A percentile compares a stretch with the other conserved stretches of the same genome.
These are phyloP conservation scores for Pueraria montana DNA, from an alignment of 306 rosid species.

Conservation along the genomic window DNA sequence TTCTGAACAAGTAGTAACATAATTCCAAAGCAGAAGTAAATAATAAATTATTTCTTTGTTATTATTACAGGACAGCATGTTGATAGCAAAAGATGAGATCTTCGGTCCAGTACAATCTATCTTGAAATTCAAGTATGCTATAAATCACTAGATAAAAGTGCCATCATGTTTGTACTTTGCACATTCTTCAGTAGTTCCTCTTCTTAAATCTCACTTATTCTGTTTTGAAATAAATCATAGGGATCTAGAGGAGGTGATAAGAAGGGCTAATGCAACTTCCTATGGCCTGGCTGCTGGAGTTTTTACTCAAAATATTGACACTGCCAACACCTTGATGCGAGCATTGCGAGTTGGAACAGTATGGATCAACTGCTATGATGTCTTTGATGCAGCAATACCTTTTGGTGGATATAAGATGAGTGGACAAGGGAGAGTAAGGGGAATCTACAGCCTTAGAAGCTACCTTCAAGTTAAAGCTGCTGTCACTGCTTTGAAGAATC, in stretches of 20 bases:
- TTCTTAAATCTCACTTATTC: not conserved
- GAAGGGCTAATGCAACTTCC: slow-evolving; percentile 67
- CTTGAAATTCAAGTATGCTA: slow-evolving; percentile 71
- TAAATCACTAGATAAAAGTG: slow-evolving; percentile 16
- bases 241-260: slow-evolving; percentile 74
- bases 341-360: slow-evolving; percentile 80
- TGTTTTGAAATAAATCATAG: slow-evolving; percentile 51
- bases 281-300: slow-evolving; percentile 95
- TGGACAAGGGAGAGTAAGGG: slow-evolving; percentile 80
- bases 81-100: slow-evolving; percentile 84
- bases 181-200: slow-evolving; percentile 14
- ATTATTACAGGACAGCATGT: slow-evolving; percentile 72
- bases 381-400: slow-evolving; percentile 87
- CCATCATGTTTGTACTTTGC: slow-evolving; percentile 9
- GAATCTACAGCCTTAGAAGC: slow-evolving; percentile 70
- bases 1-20: not conserved
- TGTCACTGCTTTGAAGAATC: slow-evolving; percentile 72
- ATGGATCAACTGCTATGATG: slow-evolving; percentile 81
- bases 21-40: slow-evolving; percentile 16
- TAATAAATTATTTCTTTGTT: slow-evolving; percentile 26
- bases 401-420: slow-evolving; percentile 94
- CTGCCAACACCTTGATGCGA: slow-evolving; percentile 71
- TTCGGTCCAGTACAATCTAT: slow-evolving; percentile 82
- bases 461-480: slow-evolving; percentile 89
- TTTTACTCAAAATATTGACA: slow-evolving; percentile 62